Conservation (phyloP, 2,329 filamentous ascomycete species). For the Zymoseptoria pseudotritici region DNA sequence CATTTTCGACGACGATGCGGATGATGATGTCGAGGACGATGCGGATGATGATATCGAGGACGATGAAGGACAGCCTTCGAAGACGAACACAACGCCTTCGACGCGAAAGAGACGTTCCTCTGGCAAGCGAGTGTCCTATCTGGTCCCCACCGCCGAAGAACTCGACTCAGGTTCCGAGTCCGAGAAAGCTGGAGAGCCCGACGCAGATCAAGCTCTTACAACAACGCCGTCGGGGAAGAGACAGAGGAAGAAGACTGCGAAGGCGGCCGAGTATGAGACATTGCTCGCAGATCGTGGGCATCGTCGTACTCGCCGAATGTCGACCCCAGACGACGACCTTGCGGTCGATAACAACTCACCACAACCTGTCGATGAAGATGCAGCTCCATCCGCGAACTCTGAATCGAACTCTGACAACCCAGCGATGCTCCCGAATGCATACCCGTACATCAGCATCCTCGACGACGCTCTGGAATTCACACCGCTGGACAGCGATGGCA, state of each 20-base stretch:
- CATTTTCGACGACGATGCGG: not conserved
- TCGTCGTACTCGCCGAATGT: not conserved
- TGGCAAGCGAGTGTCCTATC: not conserved
- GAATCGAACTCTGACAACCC: not conserved
- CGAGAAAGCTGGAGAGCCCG: not conserved
- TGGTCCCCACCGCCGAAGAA: not conserved
- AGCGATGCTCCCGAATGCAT: not conserved
- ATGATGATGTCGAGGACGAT: not conserved
- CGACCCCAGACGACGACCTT: not conserved
- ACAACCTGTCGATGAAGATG: not conserved
- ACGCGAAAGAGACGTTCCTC: not conserved
- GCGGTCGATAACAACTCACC: not conserved
- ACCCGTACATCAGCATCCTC: not conserved
- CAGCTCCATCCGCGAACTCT: not conserved
- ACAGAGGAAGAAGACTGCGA: not conserved
- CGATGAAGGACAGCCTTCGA: constrained; percentile 2
- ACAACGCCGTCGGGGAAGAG: not conserved
- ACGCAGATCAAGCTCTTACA: not conserved
- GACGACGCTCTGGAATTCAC: not conserved
- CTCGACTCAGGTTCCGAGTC: not conserved
- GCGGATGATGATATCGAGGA: constrained; percentile 4
- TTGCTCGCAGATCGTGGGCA: not conserved
- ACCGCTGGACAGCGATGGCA: not conserved
- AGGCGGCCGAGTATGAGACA: not conserved
- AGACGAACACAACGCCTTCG: not conserved